Evolutionary conservation across 495 filamentous ascomycete genomes (phyloP), one percentile per base, ranked within the genome.

Genomic region (Astrothelium subdiscretum): DNA sequence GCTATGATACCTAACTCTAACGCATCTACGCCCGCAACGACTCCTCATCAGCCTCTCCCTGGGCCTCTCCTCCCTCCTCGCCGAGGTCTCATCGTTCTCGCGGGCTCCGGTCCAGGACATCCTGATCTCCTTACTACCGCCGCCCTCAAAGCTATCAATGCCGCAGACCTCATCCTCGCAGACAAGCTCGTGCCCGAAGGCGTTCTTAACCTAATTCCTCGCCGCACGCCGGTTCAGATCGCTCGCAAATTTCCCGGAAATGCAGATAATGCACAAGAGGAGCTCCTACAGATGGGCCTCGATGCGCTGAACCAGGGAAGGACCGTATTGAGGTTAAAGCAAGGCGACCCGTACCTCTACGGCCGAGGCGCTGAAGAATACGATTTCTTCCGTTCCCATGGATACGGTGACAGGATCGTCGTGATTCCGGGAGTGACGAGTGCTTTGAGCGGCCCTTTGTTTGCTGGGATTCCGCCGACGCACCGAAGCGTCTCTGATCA

Each of bases 161-260:
- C 75, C 52, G 94, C 94, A 8, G 90, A 96, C 71, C 77, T 98
- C 8, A 83, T 98, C 58, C 84, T 98, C 3, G 92, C 92, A 12
- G 94, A 98, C 76, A 98, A 98, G 73, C 89, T 98, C 57, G 94
- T 98, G 3, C 94, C 94, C 0, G 79, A 87, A 1, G 85, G 88
- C 6, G 88, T 98, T 6, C 76, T 98, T 13, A 87, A 90, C 60
- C 83, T 97, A 12, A 88, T 97, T 63, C 95, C 94, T 29, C 89
- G 95, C 20, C 82, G 94, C 42, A 92, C 92, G 20, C 85, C 87
- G 27, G 86, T 98, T 18, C 83, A 90, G 67, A 97, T 97, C 68
- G 94, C 94, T 8, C 87, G 91, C 65, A 98, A 98, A 74, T 98
- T 97, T 72, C 94, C 94, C 11, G 94, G 94, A 13, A 97, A 97